phyloP scores from a whole-genome alignment of 805 yeast genomes.

The Yamadazyma olivae region DNA sequence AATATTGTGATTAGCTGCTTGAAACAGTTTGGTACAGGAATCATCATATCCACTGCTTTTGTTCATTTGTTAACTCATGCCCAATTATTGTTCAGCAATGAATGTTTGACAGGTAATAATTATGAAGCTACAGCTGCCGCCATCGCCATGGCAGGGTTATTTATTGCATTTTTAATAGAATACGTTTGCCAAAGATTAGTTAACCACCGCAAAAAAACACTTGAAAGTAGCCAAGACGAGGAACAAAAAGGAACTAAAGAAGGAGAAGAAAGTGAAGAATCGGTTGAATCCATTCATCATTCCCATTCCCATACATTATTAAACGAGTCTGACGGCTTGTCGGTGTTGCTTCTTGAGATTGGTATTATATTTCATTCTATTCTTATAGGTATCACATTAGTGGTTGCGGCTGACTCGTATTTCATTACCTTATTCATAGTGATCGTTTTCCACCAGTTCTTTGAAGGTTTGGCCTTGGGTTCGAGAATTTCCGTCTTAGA shows the following conservation, averaged over 20 bases:
- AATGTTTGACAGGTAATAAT: slow-evolving; percentile 17
- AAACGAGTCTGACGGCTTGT: slow-evolving; percentile 8
- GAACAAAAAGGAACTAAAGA: not conserved
- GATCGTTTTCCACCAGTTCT: slow-evolving; percentile 29
- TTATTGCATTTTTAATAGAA: slow-evolving; percentile 22
- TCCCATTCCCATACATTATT: not conserved
- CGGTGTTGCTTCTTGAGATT: slow-evolving; percentile 18
- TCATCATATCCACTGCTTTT: slow-evolving; percentile 29
- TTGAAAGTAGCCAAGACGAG: not conserved
- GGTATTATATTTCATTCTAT: slow-evolving; percentile 33
- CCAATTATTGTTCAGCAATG: slow-evolving; percentile 22
- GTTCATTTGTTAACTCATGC: slow-evolving; percentile 31
- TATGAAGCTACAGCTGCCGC: slow-evolving; percentile 25
- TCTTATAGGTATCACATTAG: slow-evolving; percentile 25
- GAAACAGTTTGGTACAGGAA: slow-evolving; percentile 30
- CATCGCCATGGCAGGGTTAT: slow-evolving; percentile 28
- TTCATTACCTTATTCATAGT: slow-evolving; percentile 28
- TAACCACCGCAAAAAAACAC: slow-evolving; percentile 2
- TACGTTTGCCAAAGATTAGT: slow-evolving; percentile 15
- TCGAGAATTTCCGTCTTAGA: slow-evolving; percentile 19
- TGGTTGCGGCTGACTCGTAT: slow-evolving; percentile 27
- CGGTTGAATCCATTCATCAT: not conserved
- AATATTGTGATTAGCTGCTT: slow-evolving; percentile 11
- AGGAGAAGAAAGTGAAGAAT: not conserved
- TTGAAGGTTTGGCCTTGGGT: slow-evolving; percentile 31